Evolutionary conservation across 1,139 yeast genomes (phyloP).

Genomic region (Yamadazyma sp.): DNA sequence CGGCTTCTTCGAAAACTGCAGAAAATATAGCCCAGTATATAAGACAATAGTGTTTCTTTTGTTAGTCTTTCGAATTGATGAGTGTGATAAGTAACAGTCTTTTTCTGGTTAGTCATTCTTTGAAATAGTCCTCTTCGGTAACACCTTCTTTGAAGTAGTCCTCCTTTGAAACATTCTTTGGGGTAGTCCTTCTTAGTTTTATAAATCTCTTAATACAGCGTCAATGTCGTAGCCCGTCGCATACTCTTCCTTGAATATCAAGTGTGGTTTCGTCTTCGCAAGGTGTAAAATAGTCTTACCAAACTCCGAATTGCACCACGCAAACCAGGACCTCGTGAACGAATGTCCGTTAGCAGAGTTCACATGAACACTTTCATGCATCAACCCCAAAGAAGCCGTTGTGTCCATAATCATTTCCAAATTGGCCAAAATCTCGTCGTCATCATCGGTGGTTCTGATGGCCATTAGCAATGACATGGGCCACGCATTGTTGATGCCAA

Average conservation of each 20-base stretch:
- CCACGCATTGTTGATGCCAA: slow-evolving; percentile 82
- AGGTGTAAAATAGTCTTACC: slow-evolving; percentile 79
- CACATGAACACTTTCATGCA: slow-evolving; percentile 83
- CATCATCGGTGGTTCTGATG: slow-evolving; percentile 74
- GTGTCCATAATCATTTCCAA: slow-evolving; percentile 54
- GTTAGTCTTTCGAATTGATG: too few species aligned
- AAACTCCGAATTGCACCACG: slow-evolving; percentile 93
- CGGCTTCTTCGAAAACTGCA: slow-evolving; percentile 64
- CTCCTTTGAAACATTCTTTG: too few species aligned
- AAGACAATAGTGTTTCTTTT: slow-evolving; percentile 29
- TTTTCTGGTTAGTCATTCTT: too few species aligned
- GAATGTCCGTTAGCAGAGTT: slow-evolving; percentile 45
- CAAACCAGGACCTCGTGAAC: slow-evolving; percentile 82
- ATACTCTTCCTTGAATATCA: slow-evolving; percentile 55
- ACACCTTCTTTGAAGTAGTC: too few species aligned
- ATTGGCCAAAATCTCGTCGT: slow-evolving; percentile 57
- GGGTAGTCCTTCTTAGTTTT: too few species aligned
- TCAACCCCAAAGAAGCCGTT: slow-evolving; percentile 74
- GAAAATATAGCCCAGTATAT: slow-evolving; percentile 71
- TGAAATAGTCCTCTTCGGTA: too few species aligned
- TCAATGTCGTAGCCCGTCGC: slow-evolving; percentile 29
- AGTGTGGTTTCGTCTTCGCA: slow-evolving; percentile 71
- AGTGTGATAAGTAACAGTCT: too few species aligned
- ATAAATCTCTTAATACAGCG: slow-evolving; percentile 19
- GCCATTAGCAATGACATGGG: slow-evolving; percentile 80